phyloP scores from a whole-genome alignment of 2,329 filamentous ascomycete species.

The Arthrobotrys sinensis region DNA sequence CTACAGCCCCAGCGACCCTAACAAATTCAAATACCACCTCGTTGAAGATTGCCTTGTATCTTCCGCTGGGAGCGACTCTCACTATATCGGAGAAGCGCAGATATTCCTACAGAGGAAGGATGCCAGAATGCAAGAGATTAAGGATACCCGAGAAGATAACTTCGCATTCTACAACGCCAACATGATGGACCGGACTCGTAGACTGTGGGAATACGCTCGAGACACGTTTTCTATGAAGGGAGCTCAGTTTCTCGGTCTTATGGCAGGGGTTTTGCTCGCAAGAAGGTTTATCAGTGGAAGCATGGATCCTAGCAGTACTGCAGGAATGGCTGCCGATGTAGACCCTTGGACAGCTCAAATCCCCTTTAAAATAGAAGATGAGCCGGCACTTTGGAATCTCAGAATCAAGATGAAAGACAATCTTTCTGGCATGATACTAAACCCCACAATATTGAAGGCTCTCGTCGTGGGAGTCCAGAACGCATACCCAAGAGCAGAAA shows the following conservation, averaged over 20 bases:
- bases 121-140: background rate
- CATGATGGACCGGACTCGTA: constrained; percentile 9
- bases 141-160: background rate
- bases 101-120: constrained; percentile 1
- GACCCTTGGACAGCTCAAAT: background rate
- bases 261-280: constrained; percentile 22
- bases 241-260: constrained; percentile 13
- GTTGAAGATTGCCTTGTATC: constrained; percentile 4
- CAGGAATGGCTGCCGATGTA: background rate
- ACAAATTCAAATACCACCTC: background rate
- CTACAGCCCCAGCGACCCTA: background rate
- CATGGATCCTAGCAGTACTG: background rate
- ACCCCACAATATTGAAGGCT: constrained; percentile 10
- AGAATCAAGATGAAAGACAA: constrained; percentile 21
- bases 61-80: background rate
- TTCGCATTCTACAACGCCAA: constrained; percentile 18
- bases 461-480: background rate
- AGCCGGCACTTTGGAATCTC: constrained; percentile 24
- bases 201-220: constrained; percentile 21
- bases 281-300: background rate
- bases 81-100: background rate
- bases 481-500: too few relatives aligned
- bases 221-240: constrained; percentile 20
- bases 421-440: background rate
- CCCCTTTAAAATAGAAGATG: background rate